phyloP scores from a whole-genome alignment of 208 protist species.

The Borovskyia barvae region DNA sequence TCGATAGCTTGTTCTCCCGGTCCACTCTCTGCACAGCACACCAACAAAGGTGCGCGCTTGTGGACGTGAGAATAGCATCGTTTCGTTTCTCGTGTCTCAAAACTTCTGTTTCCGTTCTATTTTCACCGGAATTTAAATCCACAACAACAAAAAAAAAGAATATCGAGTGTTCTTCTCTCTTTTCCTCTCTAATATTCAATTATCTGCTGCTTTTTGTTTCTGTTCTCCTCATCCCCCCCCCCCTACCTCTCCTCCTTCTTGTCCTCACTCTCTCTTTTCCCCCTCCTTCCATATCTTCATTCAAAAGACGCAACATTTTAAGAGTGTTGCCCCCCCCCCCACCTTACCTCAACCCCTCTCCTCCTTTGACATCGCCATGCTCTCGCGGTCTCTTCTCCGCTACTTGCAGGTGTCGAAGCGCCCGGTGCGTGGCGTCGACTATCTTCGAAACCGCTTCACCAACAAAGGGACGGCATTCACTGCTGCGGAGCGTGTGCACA shows the following conservation, averaged over 20 bases:
- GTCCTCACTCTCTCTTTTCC: not conserved
- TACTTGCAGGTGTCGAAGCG: conserved; percentile 35
- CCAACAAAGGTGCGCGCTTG: too few relatives aligned
- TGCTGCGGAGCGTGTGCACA: conserved; percentile 47
- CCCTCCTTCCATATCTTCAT: not conserved
- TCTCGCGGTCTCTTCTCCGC: conserved; percentile 25
- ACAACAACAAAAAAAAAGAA: too few relatives aligned
- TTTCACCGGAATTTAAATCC: conserved; percentile 4
- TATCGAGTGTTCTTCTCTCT: not conserved
- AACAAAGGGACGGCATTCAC: conserved; percentile 77
- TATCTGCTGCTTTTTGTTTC: too few relatives aligned
- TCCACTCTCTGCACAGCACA: too few relatives aligned
- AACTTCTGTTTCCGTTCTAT: too few relatives aligned
- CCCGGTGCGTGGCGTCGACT: conserved; percentile 53
- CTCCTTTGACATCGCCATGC: conserved; percentile 20
- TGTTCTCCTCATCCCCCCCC: not conserved
- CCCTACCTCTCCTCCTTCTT: not conserved
- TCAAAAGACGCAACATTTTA: too few relatives aligned
- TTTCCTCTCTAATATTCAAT: not conserved
- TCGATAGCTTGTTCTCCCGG: too few relatives aligned
- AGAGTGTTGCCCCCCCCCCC: not conserved
- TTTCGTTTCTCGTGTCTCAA: too few relatives aligned
- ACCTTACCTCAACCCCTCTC: conserved; percentile 10
- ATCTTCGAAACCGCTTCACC: conserved; percentile 65
- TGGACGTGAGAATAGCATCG: too few relatives aligned